These are phyloP conservation scores for Eucalyptus cloeziana DNA, from an alignment of 345 rosid species.

Conservation along the genomic window DNA sequence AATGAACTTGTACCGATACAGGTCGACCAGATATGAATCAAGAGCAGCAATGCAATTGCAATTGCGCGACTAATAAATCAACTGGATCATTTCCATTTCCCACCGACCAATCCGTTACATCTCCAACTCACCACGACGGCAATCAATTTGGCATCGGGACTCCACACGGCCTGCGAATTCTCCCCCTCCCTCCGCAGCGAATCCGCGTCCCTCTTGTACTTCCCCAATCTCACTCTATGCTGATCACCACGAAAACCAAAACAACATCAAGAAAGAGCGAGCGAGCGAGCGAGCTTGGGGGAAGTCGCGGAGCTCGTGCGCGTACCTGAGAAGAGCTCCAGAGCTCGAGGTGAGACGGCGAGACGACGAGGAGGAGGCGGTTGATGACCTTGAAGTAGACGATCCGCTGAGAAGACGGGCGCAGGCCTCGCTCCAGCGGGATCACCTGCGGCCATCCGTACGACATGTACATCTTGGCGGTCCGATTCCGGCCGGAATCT, in stretches of 20 bases:
- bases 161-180: constrained; percentile 85
- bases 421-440: constrained; percentile 49
- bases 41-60: neutral
- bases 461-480: constrained; percentile 76
- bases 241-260: neutral
- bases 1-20: neutral
- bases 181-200: constrained; percentile 77
- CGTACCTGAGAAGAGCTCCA: constrained; percentile 34
- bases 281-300: neutral
- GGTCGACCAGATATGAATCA: neutral
- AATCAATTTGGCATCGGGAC: constrained; percentile 74
- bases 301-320: neutral
- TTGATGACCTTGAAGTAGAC: constrained; percentile 62
- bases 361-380: constrained; percentile 55
- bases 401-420: constrained; percentile 64
- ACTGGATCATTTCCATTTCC: neutral
- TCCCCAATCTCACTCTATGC: constrained; percentile 90
- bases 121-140: constrained; percentile 66
- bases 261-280: neutral
- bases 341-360: constrained; percentile 83
- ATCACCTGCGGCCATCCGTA: constrained; percentile 99
- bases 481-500: neutral
- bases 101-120: neutral
- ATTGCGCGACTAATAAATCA: neutral
- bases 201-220: constrained; percentile 67